Base-by-base conservation (phyloP, 2,329 filamentous ascomycete genomes). In the Monilinia aucupariae region DNA sequence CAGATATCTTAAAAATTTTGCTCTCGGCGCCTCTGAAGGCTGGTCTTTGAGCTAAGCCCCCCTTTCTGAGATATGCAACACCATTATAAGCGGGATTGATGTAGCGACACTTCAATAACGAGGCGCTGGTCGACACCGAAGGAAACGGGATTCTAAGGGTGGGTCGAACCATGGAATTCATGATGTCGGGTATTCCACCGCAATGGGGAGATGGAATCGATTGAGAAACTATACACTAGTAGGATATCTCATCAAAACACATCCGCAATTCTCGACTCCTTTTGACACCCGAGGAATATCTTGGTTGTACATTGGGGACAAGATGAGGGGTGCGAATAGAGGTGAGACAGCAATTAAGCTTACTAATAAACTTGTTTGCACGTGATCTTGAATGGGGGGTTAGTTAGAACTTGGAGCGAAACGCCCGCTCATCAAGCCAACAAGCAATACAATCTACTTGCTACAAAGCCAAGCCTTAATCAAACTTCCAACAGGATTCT, bases 391-490 rank as follows among this genome's bases (percentile, higher is more conserved):
- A 12, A 34, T 13, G 41, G n/a, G 27, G 52, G 27, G 10, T 54
- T 20, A n/a, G 39, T n/a, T 25, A 41, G 22, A 48, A 48, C 45
- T n/a, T n/a, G n/a, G n/a, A n/a, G 27, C 3, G 22, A 48, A 48
- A 4, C 15, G 37, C 9, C 13, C 13, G 15, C 27, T 12, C 15
- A 5, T 34, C 37, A 13, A 41, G 1, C 37, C 25, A 25, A 41
- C 22, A n/a, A 37, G 48, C 15, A 37, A 61, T 27, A 20, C 48
- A 25, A 65, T 66, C 54, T 67, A 68, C 61, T 56, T 68, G 66
- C 68, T 64, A 69, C 67, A 63, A 50, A 15, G 20, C 50, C 41
- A 37, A 52, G 65, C 64, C 59, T 67, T 49, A 54, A 55, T 47
- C 37, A 30, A 34, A 60, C 25, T n/a, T 17, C 50, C n/a, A n/a